Evolutionary conservation across 768 basidiomycete species (phyloP).

Genomic region (Kwoniella europaea): DNA sequence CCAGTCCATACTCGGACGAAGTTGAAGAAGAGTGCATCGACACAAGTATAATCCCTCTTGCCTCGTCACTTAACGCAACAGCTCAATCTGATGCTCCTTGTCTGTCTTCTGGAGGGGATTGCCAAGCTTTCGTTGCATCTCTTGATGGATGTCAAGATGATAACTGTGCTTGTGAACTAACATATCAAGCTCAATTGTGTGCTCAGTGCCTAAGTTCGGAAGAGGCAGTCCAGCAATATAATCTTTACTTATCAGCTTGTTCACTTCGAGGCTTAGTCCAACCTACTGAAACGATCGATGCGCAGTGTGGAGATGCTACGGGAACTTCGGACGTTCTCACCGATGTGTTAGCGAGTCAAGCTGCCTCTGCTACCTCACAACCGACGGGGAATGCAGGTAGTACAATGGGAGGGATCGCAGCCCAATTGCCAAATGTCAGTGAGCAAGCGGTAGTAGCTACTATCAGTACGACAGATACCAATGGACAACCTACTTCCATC

Average conservation of each 20-base stretch:
- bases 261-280: conserved; percentile 1
- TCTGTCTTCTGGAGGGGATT: conserved; percentile 5
- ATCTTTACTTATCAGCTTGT: conserved; percentile 18
- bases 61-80: background rate
- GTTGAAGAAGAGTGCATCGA: background rate
- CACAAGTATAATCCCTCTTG: background rate
- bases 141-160: conserved; percentile 8
- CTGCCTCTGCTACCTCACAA: background rate
- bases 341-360: background rate
- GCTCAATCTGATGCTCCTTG: background rate
- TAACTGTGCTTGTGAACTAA: conserved; percentile 10
- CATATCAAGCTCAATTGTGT: conserved; percentile 18
- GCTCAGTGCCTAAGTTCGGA: conserved; percentile 16
- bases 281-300: conserved; percentile 9
- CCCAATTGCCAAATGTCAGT: background rate
- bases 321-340: background rate
- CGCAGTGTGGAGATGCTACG: background rate
- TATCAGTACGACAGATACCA: background rate
- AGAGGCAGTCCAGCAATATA: conserved; percentile 6
- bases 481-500: conserved; percentile 6
- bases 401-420: background rate
- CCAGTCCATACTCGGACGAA: background rate
- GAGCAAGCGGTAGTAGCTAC: background rate
- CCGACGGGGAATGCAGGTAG: background rate
- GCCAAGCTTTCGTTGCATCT: conserved; percentile 5